A percentile compares a stretch with the other conserved stretches of the same genome.
Conservation (phyloP, 495 filamentous ascomycete genomes). For the Xylaria acuta region DNA sequence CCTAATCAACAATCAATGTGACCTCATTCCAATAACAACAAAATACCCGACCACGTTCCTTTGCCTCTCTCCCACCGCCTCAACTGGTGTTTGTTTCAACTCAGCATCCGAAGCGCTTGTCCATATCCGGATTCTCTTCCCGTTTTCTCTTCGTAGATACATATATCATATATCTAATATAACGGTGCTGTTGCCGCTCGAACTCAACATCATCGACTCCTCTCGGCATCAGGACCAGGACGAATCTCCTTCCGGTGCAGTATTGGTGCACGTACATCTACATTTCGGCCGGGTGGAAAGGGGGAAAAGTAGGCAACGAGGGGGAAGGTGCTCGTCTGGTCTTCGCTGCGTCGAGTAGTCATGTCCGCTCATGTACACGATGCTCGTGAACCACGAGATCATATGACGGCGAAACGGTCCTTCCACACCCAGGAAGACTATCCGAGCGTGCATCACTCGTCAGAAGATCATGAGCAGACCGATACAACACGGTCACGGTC, state of each 20-base stretch:
- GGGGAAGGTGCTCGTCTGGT: not conserved
- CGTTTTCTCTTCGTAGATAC: not conserved
- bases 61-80: not conserved
- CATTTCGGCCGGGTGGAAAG: not conserved
- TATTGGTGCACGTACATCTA: not conserved
- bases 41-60: not conserved
- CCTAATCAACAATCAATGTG: not conserved
- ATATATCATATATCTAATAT: not conserved
- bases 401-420: conserved; percentile 36
- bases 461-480: conserved; percentile 35
- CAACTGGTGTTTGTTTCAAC: not conserved
- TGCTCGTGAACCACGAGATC: conserved; percentile 7
- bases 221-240: not conserved
- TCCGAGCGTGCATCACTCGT: conserved; percentile 41
- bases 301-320: conserved; percentile 14
- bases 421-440: conserved; percentile 53
- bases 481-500: conserved; percentile 12
- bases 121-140: not conserved
- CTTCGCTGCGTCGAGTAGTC: not conserved
- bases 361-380: conserved; percentile 9
- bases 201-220: not conserved
- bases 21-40: conserved; percentile 1
- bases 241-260: not conserved
- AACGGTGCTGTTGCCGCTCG: not conserved
- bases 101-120: conserved; percentile 3